These are phyloP conservation scores for Endothia cerciana DNA, from an alignment of 2,329 filamentous ascomycete genomes.

Conservation along the genomic window DNA sequence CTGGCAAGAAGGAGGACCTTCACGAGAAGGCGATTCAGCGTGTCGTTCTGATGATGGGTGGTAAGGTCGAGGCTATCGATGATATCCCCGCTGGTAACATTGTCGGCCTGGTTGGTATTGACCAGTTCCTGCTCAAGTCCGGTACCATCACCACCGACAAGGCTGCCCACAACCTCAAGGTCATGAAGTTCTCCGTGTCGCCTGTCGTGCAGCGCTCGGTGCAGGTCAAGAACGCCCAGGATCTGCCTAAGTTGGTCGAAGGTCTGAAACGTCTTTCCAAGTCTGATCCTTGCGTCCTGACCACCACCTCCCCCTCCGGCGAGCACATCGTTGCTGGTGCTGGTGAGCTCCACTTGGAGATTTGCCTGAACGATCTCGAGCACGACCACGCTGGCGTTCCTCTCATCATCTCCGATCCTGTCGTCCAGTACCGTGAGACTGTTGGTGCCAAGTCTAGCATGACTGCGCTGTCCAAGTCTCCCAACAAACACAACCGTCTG, in stretches of 20 bases:
- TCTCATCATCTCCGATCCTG: slow-evolving; percentile 95
- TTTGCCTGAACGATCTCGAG: slow-evolving; percentile 99
- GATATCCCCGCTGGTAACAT: slow-evolving; percentile 99
- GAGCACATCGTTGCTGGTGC: slow-evolving; percentile 99
- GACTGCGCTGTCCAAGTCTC: slow-evolving; percentile 97
- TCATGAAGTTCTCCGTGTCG: slow-evolving; percentile 99
- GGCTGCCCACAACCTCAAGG: slow-evolving; percentile 99
- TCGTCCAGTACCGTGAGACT: slow-evolving; percentile 98
- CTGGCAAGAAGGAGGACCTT: slow-evolving; percentile 98
- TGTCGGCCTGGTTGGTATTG: slow-evolving; percentile 97
- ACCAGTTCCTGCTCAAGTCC: slow-evolving; percentile 99
- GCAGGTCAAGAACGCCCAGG: slow-evolving; percentile 99
- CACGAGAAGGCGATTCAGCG: slow-evolving; percentile 99
- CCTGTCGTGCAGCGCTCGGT: slow-evolving; percentile 98
- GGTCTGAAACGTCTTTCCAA: slow-evolving; percentile 99
- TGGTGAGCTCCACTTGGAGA: slow-evolving; percentile 99
- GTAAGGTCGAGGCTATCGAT: slow-evolving; percentile 97
- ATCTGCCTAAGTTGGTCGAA: slow-evolving; percentile 99
- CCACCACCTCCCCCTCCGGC: slow-evolving; percentile 85
- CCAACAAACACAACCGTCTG: slow-evolving; percentile 99
- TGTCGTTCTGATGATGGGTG: slow-evolving; percentile 99
- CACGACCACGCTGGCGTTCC: slow-evolving; percentile 99
- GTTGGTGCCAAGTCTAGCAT: slow-evolving; percentile 85
- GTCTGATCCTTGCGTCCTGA: slow-evolving; percentile 98
- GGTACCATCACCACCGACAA: slow-evolving; percentile 98